Conservation (phyloP, 2,329 filamentous ascomycete species). For the Cladosporium sphaerospermum region DNA sequence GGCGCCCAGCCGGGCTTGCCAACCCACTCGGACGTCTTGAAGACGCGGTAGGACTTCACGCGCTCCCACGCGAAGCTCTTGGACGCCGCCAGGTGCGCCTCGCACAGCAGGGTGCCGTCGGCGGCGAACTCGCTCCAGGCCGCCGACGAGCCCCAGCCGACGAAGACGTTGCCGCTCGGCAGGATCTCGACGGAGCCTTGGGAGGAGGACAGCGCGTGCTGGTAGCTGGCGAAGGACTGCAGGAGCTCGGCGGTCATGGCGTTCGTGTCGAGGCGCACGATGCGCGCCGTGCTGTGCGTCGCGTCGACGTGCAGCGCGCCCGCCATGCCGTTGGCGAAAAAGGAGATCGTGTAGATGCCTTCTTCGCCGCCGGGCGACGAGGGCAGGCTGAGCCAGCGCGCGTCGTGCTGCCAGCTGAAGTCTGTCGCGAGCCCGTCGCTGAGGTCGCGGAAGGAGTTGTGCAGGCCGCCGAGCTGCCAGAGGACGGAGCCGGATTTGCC, state of each 20-base stretch:
- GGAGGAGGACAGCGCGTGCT: constrained; percentile 40
- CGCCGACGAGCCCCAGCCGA: constrained; percentile 52
- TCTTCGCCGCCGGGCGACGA: constrained; percentile 23
- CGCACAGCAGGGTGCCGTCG: constrained; percentile 37
- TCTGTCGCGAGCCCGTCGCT: constrained; percentile 40
- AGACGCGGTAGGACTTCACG: constrained; percentile 34
- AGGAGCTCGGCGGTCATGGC: constrained; percentile 41
- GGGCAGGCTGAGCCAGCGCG: constrained; percentile 34
- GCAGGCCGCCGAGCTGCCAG: constrained; percentile 48
- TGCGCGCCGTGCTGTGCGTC: constrained; percentile 35
- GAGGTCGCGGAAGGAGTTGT: constrained; percentile 38
- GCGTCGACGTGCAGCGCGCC: constrained; percentile 36
- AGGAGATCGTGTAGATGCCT: constrained; percentile 20
- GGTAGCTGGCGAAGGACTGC: constrained; percentile 38
- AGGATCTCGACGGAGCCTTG: constrained; percentile 49
- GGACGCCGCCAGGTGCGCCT: constrained; percentile 35
- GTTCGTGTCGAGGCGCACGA: constrained; percentile 31
- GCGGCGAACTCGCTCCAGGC: constrained; percentile 43
- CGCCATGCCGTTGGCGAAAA: constrained; percentile 48
- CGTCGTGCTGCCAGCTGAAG: constrained; percentile 50
- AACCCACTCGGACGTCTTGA: constrained; percentile 28
- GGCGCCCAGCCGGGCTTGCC: constrained; percentile 22
- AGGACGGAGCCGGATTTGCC: constrained; percentile 39
- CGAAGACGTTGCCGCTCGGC: constrained; percentile 37
- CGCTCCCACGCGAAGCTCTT: constrained; percentile 23